Evolutionary conservation across 805 yeast species (phyloP).

Genomic region (Sungouiella blattae): DNA sequence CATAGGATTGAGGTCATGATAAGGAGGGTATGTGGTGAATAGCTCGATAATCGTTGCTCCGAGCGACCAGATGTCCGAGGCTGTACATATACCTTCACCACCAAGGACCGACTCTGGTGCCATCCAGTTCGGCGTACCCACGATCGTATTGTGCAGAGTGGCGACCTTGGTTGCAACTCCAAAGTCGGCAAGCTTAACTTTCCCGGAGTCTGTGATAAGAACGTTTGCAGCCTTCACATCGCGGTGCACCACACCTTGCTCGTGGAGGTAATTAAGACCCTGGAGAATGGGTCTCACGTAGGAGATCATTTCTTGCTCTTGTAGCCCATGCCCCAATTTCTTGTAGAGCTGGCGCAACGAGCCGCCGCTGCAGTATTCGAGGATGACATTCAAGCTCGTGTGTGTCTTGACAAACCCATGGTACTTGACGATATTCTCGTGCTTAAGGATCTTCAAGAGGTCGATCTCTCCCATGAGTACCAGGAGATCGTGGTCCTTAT

Average conservation of each 20-base stretch:
- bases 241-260: slow-evolving; percentile 74
- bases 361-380: slow-evolving; percentile 61
- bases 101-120: slow-evolving; percentile 91
- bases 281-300: slow-evolving; percentile 41
- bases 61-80: slow-evolving; percentile 89
- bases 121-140: slow-evolving; percentile 98
- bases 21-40: slow-evolving; percentile 84
- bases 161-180: slow-evolving; percentile 79
- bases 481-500: slow-evolving; percentile 40
- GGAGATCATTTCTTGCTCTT: slow-evolving; percentile 49
- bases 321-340: slow-evolving; percentile 44
- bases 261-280: slow-evolving; percentile 64
- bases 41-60: slow-evolving; percentile 95
- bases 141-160: slow-evolving; percentile 36
- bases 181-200: slow-evolving; percentile 38
- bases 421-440: slow-evolving; percentile 42
- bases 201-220: slow-evolving; percentile 15
- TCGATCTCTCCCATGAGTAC: slow-evolving; percentile 65
- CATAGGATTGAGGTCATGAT: slow-evolving; percentile 69
- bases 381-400: slow-evolving; percentile 50
- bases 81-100: slow-evolving; percentile 76
- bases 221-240: slow-evolving; percentile 60
- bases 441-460: slow-evolving; percentile 59
- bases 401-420: slow-evolving; percentile 62
- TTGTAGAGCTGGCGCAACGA: slow-evolving; percentile 55